Conservation (phyloP, 805 yeast species). For the Dipodascus geniculatus region DNA sequence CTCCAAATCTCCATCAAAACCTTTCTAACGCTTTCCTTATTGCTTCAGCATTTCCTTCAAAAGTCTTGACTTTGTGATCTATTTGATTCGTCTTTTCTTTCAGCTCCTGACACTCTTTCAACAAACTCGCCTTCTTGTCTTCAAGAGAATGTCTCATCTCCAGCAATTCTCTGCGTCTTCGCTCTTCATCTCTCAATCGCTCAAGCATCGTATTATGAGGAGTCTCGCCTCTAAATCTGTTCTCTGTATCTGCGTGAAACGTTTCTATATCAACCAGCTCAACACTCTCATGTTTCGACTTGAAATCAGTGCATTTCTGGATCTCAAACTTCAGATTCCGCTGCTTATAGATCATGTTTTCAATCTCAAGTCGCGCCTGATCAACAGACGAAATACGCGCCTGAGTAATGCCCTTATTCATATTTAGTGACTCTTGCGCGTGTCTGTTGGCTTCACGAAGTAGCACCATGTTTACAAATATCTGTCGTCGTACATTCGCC, state of each 20-base stretch:
- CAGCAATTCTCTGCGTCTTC: conserved; percentile 14
- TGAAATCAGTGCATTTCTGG: conserved; percentile 11
- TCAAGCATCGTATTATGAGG: conserved; percentile 14
- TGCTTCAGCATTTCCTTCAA: neutral
- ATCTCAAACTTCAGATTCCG: conserved; percentile 15
- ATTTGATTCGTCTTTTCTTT: neutral
- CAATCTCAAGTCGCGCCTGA: conserved; percentile 13
- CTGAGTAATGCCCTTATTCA: conserved; percentile 13
- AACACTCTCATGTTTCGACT: conserved; percentile 11
- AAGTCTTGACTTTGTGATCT: neutral
- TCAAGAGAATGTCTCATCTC: conserved; percentile 12
- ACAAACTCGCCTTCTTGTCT: conserved; percentile 9
- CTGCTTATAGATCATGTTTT: conserved; percentile 19
- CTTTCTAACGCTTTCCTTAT: neutral
- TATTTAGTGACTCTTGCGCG: conserved; percentile 11
- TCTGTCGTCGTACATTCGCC: conserved; percentile 6
- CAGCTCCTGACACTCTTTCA: neutral
- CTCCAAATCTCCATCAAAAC: no score
- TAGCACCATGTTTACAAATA: conserved; percentile 9
- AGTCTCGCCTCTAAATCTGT: neutral
- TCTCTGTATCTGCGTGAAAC: conserved; percentile 10
- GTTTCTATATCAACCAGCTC: conserved; percentile 15
- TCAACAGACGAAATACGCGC: conserved; percentile 13
- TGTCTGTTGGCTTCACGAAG: conserved; percentile 13
- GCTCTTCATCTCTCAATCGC: conserved; percentile 18